Evolutionary conservation across 768 basidiomycete species (phyloP).

Genomic region (Agrocybe pediades): DNA sequence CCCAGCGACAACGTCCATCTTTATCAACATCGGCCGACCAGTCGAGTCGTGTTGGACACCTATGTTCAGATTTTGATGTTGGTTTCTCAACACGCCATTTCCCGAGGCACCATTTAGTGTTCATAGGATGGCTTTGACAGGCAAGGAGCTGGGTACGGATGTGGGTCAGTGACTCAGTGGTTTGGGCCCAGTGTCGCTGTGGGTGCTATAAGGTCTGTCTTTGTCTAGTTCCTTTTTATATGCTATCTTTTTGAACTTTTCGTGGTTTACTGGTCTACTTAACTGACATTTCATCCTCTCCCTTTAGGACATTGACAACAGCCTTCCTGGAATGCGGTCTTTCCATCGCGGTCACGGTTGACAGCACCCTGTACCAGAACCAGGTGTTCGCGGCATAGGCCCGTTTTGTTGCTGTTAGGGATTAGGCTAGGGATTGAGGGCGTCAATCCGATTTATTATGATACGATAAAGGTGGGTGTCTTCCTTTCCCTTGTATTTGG

Average conservation of each 20-base stretch:
- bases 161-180: constrained; percentile 98
- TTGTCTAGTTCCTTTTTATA: not conserved
- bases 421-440: constrained; percentile 93
- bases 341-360: constrained; percentile 80
- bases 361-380: constrained; percentile 80
- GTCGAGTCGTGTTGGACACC: too few relatives aligned
- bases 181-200: constrained; percentile 97
- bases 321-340: constrained; percentile 80
- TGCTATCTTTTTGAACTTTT: too few relatives aligned
- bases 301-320: constrained; percentile 68
- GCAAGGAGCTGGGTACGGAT: constrained; percentile 92
- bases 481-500: not conserved
- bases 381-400: constrained; percentile 82
- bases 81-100: constrained; percentile 92
- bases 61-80: constrained; percentile 91
- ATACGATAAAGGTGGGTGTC: constrained; percentile 54
- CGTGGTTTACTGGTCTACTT: too few relatives aligned
- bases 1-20: too few relatives aligned
- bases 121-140: constrained; percentile 93
- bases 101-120: constrained; percentile 90
- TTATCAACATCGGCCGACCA: too few relatives aligned
- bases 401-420: constrained; percentile 86
- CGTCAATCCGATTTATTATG: constrained; percentile 94
- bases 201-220: constrained; percentile 83
- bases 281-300: too few relatives aligned